Evolutionary conservation across 768 basidiomycete genomes (phyloP), one percentile per base, ranked within the genome.

Genomic region (Amanita inopinata): DNA sequence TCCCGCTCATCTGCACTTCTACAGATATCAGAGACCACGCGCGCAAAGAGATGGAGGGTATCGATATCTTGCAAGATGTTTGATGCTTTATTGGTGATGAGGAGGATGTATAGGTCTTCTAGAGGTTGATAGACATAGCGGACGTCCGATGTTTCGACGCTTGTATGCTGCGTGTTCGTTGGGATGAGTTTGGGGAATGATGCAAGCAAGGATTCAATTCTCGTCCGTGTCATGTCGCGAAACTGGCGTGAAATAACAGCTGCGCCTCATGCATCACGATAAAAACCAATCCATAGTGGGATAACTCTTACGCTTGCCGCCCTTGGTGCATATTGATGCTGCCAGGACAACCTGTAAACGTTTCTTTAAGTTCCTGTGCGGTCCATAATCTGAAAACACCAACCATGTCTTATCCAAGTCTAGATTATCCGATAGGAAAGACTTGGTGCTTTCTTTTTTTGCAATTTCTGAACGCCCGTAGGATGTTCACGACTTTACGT

Each of bases 11-110:
- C 86, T 4, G 82, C 84, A 45, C 71, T 81, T 51, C 88, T 73
- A 60, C 89, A 92, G 61, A 93, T 63, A 61, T 94, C 91, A 2
- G 91, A 91, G 10, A 96, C 91, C 35, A 96, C 83, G 24, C 94
- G 82, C 1, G 93, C 83, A 53, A 96, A 84, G 27, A 99, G 83
- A 52, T 93, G 89, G 0, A 99, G 72, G 0, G 94, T 99, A 46
- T 96, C 87, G 50, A 98, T 94, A 61, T 98, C 96, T 67, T 96
- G 96, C 28, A 99, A 69, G 54, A 98, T 98, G 56, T 99, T 99
- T n/a, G 88, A 91, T 5, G 90, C 88, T 61, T 96, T 97, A 67
- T 97, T 98, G 42, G 94, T 98, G 64, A 98, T 93, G 50, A 98
- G 74, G 51, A 98, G 73, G 47, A 98, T 94, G 64, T 97, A 98